These are phyloP conservation scores for Cryphonectria nitschkei DNA, from an alignment of 2,329 filamentous ascomycete species.

Conservation along the genomic window DNA sequence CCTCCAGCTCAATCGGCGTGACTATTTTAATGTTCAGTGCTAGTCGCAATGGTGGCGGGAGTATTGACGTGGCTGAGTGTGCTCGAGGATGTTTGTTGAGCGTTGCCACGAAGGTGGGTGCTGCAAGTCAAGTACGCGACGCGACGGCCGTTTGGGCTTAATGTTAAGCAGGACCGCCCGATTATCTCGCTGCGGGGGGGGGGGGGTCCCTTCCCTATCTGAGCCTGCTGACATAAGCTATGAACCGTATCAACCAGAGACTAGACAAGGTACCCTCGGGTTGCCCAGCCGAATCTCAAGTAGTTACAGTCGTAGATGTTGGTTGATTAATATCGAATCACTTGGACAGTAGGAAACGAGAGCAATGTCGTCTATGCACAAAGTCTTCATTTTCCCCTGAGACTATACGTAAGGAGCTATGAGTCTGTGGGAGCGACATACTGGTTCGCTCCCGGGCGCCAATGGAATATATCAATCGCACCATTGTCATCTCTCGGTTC, in stretches of 20 bases:
- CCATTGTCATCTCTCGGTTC: no score
- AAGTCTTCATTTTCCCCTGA: not conserved
- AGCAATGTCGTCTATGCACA: not conserved
- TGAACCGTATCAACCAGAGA: not conserved
- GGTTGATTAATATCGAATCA: not conserved
- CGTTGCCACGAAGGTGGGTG: constrained; percentile 15
- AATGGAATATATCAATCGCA: no score
- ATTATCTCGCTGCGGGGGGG: constrained; percentile 5
- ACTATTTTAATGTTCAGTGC: constrained; percentile 4
- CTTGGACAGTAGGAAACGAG: not conserved
- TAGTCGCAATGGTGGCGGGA: constrained; percentile 4
- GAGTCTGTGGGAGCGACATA: not conserved
- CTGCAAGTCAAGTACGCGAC: constrained; percentile 24
- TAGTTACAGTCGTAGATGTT: not conserved
- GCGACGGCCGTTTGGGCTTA: constrained; percentile 12
- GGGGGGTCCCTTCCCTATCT: not conserved
- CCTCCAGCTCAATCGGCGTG: not conserved
- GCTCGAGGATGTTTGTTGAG: constrained; percentile 5
- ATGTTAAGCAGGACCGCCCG: constrained; percentile 2
- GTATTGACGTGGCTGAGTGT: constrained; percentile 11
- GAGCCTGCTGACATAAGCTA: constrained; percentile 8
- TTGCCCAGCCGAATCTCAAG: not conserved
- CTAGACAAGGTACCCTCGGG: not conserved
- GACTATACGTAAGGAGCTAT: not conserved
- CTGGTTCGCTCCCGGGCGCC: no score